A percentile compares a stretch with the other conserved stretches of the same genome.
These are phyloP conservation scores for Letharia columbiana DNA, from an alignment of 495 filamentous ascomycete species.

Conservation along the genomic window DNA sequence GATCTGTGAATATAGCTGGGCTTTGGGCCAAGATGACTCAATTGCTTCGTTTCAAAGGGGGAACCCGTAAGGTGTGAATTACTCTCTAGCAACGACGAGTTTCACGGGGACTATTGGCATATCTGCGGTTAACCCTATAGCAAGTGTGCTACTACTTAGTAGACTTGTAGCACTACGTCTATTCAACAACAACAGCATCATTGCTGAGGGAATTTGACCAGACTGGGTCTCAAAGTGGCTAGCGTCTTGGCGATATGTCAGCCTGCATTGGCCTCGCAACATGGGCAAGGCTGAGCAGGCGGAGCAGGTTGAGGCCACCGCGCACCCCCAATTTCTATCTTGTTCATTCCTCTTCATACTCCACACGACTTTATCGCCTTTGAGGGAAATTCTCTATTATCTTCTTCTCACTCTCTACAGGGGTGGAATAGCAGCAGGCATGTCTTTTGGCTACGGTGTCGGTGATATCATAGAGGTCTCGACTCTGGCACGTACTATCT, in stretches of 20 bases:
- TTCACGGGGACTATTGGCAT: too few relatives aligned
- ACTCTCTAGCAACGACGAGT: too few relatives aligned
- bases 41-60: too few relatives aligned
- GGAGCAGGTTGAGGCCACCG: too few relatives aligned
- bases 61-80: too few relatives aligned
- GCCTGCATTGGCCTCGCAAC: not conserved
- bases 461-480: slow-evolving; percentile 11
- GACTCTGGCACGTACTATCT: not conserved
- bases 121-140: too few relatives aligned
- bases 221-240: not conserved
- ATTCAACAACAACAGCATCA: not conserved
- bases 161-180: too few relatives aligned
- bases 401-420: not conserved
- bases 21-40: too few relatives aligned
- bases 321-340: too few relatives aligned
- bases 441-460: slow-evolving; percentile 12
- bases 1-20: too few relatives aligned
- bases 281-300: too few relatives aligned
- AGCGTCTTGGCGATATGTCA: not conserved
- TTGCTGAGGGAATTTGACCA: not conserved
- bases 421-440: not conserved
- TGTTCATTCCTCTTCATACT: not conserved
- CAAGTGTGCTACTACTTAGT: too few relatives aligned
- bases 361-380: not conserved
- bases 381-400: not conserved